A percentile compares a stretch with the other conserved stretches of the same genome.
Conservation (phyloP, 1,139 yeast species). For the Kodamaea plutei region DNA sequence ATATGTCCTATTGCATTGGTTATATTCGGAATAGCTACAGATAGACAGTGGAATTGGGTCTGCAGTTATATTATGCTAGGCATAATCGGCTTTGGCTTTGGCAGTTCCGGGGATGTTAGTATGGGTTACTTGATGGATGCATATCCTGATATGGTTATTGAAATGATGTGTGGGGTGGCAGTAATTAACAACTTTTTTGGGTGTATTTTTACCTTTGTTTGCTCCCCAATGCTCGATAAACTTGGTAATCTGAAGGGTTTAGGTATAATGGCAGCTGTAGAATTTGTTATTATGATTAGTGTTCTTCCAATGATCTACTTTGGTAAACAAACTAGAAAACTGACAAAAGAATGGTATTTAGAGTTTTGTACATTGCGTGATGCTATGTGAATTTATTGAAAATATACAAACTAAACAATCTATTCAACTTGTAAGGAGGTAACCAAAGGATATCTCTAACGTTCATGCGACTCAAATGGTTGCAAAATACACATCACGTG, state of each 20-base stretch:
- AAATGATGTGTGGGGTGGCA: slow-evolving; percentile 35
- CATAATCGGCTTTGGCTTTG: slow-evolving; percentile 35
- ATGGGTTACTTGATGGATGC: slow-evolving; percentile 40
- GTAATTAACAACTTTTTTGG: slow-evolving; percentile 36
- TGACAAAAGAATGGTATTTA: slow-evolving; percentile 33
- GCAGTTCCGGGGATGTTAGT: slow-evolving; percentile 35
- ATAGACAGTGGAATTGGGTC: slow-evolving; percentile 28
- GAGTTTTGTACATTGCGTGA: slow-evolving; percentile 21
- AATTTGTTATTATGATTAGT: slow-evolving; percentile 24
- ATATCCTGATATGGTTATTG: slow-evolving; percentile 37
- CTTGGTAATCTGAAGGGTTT: slow-evolving; percentile 34
- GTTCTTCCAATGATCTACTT: slow-evolving; percentile 27
- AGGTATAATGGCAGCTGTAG: slow-evolving; percentile 33
- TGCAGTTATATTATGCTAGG: slow-evolving; percentile 34
- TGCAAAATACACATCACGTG: slow-evolving; percentile 4
- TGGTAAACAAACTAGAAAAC: slow-evolving; percentile 33
- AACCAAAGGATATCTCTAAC: too few species aligned
- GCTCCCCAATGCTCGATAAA: slow-evolving; percentile 34
- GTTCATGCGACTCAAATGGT: slow-evolving; percentile 1
- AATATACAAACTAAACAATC: too few species aligned
- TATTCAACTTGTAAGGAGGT: too few species aligned
- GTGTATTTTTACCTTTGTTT: slow-evolving; percentile 37
- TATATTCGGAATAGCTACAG: slow-evolving; percentile 35
- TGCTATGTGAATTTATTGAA: slow-evolving; percentile 11
- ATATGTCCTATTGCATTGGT: slow-evolving; percentile 34